These are phyloP conservation scores for Tylopilus sp. DNA, from an alignment of 1,284 basidiomycete genomes.

Conservation along the genomic window DNA sequence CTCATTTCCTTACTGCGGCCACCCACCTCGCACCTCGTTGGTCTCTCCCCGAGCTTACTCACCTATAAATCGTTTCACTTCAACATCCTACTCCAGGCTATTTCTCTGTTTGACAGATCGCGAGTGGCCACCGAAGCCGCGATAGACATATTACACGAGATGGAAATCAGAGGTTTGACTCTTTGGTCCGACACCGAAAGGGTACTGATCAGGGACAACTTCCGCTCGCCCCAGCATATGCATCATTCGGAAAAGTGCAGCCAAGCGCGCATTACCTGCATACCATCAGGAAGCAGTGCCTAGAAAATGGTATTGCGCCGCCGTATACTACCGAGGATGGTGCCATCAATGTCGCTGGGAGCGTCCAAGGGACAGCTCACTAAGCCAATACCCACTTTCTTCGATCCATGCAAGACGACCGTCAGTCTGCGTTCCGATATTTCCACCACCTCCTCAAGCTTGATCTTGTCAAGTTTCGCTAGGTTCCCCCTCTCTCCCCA, in stretches of 20 bases:
- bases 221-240: slow-evolving; percentile 61
- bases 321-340: slow-evolving; percentile 33
- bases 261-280: slow-evolving; percentile 53
- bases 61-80: slow-evolving; percentile 53
- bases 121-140: slow-evolving; percentile 52
- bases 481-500: not conserved
- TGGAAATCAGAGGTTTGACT: slow-evolving; percentile 54
- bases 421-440: slow-evolving; percentile 60
- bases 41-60: slow-evolving; percentile 55
- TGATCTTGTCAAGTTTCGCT: slow-evolving; percentile 26
- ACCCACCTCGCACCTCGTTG: slow-evolving; percentile 48
- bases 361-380: slow-evolving; percentile 39
- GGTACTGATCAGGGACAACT: slow-evolving; percentile 59
- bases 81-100: slow-evolving; percentile 66
- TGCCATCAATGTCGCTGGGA: not conserved
- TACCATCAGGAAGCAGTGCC: slow-evolving; percentile 46
- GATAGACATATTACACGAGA: slow-evolving; percentile 55
- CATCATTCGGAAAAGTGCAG: slow-evolving; percentile 54
- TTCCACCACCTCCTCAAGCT: slow-evolving; percentile 47
- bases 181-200: slow-evolving; percentile 58
- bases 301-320: slow-evolving; percentile 29
- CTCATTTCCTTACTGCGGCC: slow-evolving; percentile 55
- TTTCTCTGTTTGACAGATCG: slow-evolving; percentile 58
- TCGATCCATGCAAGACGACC: slow-evolving; percentile 46
- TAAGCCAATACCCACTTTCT: slow-evolving; percentile 49